These are phyloP conservation scores for Sarocladiaceae sp. DNA, from an alignment of 2,329 filamentous ascomycete species.

Conservation along the genomic window DNA sequence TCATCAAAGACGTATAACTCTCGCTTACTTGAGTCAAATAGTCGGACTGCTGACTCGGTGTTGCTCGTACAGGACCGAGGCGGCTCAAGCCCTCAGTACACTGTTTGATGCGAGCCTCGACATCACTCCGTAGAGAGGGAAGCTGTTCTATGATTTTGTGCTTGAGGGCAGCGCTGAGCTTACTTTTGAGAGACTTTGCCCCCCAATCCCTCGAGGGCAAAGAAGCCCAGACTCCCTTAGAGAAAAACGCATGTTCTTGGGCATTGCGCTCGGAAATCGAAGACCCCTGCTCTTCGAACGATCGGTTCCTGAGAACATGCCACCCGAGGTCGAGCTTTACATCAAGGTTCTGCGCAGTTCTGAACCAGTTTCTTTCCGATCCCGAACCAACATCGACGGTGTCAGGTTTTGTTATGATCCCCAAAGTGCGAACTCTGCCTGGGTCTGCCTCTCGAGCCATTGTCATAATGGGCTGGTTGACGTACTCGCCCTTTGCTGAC, in stretches of 20 bases:
- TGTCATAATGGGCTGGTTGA: slow-evolving; percentile 54
- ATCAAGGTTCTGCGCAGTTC: slow-evolving; percentile 40
- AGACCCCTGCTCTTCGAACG: slow-evolving; percentile 29
- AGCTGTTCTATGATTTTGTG: slow-evolving; percentile 42
- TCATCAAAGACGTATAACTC: slow-evolving; percentile 38
- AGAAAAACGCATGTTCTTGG: slow-evolving; percentile 40
- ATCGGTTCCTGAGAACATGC: slow-evolving; percentile 47
- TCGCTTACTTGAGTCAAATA: slow-evolving; percentile 43
- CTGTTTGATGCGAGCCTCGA: slow-evolving; percentile 28
- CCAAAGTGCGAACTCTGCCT: slow-evolving; percentile 40
- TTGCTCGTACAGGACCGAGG: slow-evolving; percentile 45
- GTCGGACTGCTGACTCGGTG: slow-evolving; percentile 39
- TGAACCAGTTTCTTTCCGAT: slow-evolving; percentile 33
- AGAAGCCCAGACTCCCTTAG: slow-evolving; percentile 31
- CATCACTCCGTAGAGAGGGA: slow-evolving; percentile 39
- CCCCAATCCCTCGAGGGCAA: slow-evolving; percentile 36
- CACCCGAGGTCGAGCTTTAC: slow-evolving; percentile 46
- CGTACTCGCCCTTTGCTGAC: slow-evolving; percentile 51
- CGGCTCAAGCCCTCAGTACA: slow-evolving; percentile 34
- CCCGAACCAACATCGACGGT: slow-evolving; percentile 25
- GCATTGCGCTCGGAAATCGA: slow-evolving; percentile 31
- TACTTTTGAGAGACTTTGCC: slow-evolving; percentile 39
- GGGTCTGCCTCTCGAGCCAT: slow-evolving; percentile 28
- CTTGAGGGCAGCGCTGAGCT: slow-evolving; percentile 47
- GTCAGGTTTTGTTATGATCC: slow-evolving; percentile 57